These are phyloP conservation scores for Paramecium primaurelia DNA, from an alignment of 73 alveolate genomes.

Conservation along the genomic window DNA sequence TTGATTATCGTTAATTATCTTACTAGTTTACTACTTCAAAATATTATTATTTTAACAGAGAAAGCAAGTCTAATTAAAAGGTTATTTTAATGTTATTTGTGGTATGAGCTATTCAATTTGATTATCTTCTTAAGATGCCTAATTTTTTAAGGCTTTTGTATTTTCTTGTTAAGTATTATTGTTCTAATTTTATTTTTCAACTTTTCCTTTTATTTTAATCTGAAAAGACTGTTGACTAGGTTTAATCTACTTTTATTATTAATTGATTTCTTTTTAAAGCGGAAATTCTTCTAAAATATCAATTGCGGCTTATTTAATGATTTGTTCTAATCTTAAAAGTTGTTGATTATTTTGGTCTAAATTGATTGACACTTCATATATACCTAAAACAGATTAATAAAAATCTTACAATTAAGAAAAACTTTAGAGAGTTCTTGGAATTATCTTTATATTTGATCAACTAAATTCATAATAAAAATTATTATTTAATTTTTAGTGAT, in stretches of 20 bases:
- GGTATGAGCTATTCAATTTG: not conserved
- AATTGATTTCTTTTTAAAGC: not conserved
- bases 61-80: not conserved
- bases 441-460: not conserved
- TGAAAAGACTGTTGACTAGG: not conserved
- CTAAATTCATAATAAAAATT: not conserved
- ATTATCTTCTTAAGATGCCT: not conserved
- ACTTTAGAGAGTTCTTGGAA: not conserved
- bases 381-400: not conserved
- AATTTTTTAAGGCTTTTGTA: not conserved
- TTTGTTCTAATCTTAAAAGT: not conserved
- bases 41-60: not conserved
- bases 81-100: not conserved
- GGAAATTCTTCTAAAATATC: not conserved
- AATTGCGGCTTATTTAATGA: not conserved
- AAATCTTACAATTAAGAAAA: not conserved
- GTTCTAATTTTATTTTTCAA: not conserved
- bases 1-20: not conserved
- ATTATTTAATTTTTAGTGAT: not conserved
- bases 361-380: not conserved
- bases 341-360: not conserved
- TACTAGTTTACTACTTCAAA: not conserved
- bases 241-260: not conserved
- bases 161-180: not conserved
- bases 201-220: not conserved